These are phyloP conservation scores for Mycosphaerella arachidis DNA, from an alignment of 2,329 filamentous ascomycete species.

Conservation along the genomic window DNA sequence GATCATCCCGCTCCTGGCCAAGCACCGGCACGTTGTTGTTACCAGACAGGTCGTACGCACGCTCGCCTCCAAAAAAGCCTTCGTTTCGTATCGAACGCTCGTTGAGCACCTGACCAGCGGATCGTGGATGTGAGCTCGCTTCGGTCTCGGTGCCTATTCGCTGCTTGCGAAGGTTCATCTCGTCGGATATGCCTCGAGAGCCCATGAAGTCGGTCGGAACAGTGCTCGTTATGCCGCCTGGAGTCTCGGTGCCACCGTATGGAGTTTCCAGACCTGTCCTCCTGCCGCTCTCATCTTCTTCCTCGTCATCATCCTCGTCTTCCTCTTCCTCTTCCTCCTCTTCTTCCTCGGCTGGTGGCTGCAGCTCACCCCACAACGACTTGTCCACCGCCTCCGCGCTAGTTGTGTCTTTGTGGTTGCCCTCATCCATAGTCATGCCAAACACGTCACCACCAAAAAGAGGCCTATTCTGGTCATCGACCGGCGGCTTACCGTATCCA, in stretches of 20 bases:
- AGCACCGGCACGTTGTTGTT: conserved; percentile 63
- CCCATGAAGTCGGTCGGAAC: conserved; percentile 75
- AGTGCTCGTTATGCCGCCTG: conserved; percentile 72
- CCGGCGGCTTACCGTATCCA: conserved; percentile 91
- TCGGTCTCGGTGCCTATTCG: conserved; percentile 84
- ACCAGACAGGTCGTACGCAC: conserved; percentile 74
- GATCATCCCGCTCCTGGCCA: conserved; percentile 68
- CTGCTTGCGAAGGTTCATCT: conserved; percentile 87
- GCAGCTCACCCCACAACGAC: conserved; percentile 86
- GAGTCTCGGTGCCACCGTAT: conserved; percentile 65
- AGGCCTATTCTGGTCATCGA: conserved; percentile 87
- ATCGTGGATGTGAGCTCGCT: conserved; percentile 66
- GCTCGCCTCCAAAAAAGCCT: conserved; percentile 94
- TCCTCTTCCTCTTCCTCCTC: conserved; percentile 62
- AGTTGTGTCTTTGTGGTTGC: conserved; percentile 53
- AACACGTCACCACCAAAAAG: conserved; percentile 94
- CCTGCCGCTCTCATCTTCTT: conserved; percentile 56
- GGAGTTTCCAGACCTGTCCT: conserved; percentile 65
- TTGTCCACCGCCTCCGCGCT: conserved; percentile 76
- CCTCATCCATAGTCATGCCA: conserved; percentile 59
- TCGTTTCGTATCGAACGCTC: conserved; percentile 80
- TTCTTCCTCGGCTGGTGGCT: conserved; percentile 57
- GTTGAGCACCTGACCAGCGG: conserved; percentile 83
- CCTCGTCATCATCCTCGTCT: conserved; percentile 69
- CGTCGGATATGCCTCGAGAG: conserved; percentile 72